Percentiles rank a stretch among this genome's conserved stretches.
phyloP scores from a whole-genome alignment of 1,139 yeast species.

The Sugiyamaella japonica region DNA sequence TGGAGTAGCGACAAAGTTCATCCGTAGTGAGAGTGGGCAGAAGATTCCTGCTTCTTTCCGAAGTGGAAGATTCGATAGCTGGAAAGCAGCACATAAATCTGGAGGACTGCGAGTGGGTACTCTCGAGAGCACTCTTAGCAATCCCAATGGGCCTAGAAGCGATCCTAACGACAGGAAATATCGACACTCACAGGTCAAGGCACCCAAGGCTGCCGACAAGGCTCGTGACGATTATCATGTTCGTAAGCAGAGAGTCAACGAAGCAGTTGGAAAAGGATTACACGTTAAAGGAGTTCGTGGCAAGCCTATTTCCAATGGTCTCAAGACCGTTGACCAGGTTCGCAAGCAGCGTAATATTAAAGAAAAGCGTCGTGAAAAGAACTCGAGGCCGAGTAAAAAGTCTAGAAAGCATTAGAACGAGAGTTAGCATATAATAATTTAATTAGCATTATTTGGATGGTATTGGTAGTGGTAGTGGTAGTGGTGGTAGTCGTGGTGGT shows the following conservation, averaged over 20 bases:
- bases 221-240: slow-evolving; percentile 81
- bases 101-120: slow-evolving; percentile 53
- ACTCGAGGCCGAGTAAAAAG: slow-evolving; percentile 73
- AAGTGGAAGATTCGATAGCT: slow-evolving; percentile 87
- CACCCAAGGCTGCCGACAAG: slow-evolving; percentile 89
- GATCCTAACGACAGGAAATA: slow-evolving; percentile 46
- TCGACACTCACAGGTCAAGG: slow-evolving; percentile 71
- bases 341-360: slow-evolving; percentile 70
- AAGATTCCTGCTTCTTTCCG: slow-evolving; percentile 88
- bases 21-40: slow-evolving; percentile 94
- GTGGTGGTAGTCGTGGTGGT: too few relatives aligned
- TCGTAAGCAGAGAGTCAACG: slow-evolving; percentile 80
- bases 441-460: neutral
- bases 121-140: slow-evolving; percentile 42
- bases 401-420: slow-evolving; percentile 6
- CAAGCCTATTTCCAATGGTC: slow-evolving; percentile 50
- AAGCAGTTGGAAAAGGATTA: slow-evolving; percentile 76
- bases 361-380: slow-evolving; percentile 79
- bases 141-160: slow-evolving; percentile 32
- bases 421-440: neutral
- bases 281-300: slow-evolving; percentile 60
- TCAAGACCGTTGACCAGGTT: slow-evolving; percentile 70
- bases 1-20: slow-evolving; percentile 54
- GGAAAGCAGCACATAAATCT: slow-evolving; percentile 76
- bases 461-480: too few relatives aligned